Conservation (phyloP, 2,329 filamentous ascomycete genomes). For the Dryadomyces sulphureus region DNA sequence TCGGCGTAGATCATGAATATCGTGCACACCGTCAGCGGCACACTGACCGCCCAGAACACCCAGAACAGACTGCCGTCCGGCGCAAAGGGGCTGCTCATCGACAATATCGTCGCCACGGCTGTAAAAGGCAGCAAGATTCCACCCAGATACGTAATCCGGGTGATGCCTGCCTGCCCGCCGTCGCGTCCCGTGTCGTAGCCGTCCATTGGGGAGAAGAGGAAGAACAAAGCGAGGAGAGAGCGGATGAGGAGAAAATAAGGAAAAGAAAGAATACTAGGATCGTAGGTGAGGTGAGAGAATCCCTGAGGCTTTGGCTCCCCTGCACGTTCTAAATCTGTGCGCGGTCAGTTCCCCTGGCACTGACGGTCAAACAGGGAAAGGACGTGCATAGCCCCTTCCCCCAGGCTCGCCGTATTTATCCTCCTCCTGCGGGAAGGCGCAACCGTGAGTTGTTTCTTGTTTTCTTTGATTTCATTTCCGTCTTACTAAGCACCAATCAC, state of each 20-base stretch:
- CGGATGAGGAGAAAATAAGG: background rate
- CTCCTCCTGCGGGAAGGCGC: no score
- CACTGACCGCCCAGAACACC: constrained; percentile 31
- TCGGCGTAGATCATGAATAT: constrained; percentile 33
- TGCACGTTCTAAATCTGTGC: no score
- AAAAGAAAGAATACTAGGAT: background rate
- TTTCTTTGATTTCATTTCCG: no score
- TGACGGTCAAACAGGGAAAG: no score
- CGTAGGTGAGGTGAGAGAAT: background rate
- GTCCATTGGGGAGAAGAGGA: background rate
- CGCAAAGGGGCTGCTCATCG: constrained; percentile 29
- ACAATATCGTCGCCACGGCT: constrained; percentile 30
- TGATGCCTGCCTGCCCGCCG: constrained; percentile 19
- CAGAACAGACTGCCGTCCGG: constrained; percentile 27
- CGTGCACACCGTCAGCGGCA: constrained; percentile 22
- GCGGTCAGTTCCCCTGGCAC: no score
- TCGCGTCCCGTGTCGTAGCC: background rate
- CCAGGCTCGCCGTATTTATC: no score
- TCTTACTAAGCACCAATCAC: no score
- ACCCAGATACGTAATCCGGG: constrained; percentile 34
- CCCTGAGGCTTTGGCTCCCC: no score
- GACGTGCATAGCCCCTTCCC: no score
- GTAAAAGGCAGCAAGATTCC: constrained; percentile 32
- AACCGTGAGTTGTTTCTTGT: no score
- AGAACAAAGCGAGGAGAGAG: no score